These are phyloP conservation scores for Diplodia intermedia DNA, from an alignment of 2,329 filamentous ascomycete genomes.

Conservation along the genomic window DNA sequence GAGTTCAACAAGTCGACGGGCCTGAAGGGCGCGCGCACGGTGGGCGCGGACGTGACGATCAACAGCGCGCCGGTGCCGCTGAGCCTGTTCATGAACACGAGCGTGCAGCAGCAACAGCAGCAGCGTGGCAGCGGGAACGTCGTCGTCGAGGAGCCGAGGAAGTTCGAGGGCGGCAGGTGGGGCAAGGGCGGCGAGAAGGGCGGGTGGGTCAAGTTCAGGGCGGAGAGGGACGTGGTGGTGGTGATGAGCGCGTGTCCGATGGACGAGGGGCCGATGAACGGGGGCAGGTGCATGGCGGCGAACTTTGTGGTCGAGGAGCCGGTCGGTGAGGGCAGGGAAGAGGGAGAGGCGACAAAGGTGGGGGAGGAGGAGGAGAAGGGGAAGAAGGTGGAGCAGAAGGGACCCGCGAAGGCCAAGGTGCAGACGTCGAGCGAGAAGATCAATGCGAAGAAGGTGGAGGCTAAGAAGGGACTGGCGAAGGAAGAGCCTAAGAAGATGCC, in stretches of 20 bases:
- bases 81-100: conserved; percentile 52
- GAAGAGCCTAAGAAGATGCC: conserved; percentile 23
- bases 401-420: conserved; percentile 9
- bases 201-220: conserved; percentile 44
- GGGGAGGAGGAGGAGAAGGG: conserved; percentile 19
- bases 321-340: conserved; percentile 32
- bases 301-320: conserved; percentile 49
- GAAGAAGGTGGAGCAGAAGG: conserved; percentile 12
- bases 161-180: conserved; percentile 16
- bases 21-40: conserved; percentile 54
- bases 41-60: conserved; percentile 57
- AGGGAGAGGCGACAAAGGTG: not conserved
- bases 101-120: conserved; percentile 20
- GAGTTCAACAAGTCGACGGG: conserved; percentile 56
- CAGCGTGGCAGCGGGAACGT: conserved; percentile 27
- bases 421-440: conserved; percentile 7
- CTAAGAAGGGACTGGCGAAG: not conserved
- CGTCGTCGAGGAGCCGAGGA: conserved; percentile 42
- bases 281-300: conserved; percentile 48
- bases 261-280: conserved; percentile 47
- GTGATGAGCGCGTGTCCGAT: conserved; percentile 50
- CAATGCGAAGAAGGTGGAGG: not conserved
- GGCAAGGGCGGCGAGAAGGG: conserved; percentile 42
- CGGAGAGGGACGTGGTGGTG: conserved; percentile 47
- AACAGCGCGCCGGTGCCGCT: conserved; percentile 56